A percentile compares a stretch with the other conserved stretches of the same genome.
These are phyloP conservation scores for Vicia villosa DNA, from an alignment of 306 rosid species.

Conservation along the genomic window DNA sequence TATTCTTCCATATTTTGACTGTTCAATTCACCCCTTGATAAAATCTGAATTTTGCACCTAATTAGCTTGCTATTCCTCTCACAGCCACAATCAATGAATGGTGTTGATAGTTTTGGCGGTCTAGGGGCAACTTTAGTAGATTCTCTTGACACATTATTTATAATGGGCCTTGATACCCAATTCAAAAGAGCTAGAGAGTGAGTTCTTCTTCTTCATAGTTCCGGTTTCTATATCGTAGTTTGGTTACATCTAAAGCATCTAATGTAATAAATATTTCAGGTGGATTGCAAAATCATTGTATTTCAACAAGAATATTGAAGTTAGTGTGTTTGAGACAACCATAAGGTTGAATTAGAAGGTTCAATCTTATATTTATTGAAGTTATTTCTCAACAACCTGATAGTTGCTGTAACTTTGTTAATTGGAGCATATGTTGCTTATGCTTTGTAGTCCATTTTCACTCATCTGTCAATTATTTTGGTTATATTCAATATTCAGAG, in stretches of 20 bases:
- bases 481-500: slow-evolving; percentile 51
- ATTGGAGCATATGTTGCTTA: slow-evolving; percentile 17
- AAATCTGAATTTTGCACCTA: slow-evolving; percentile 27
- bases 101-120: slow-evolving; percentile 60
- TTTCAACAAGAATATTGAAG: slow-evolving; percentile 56
- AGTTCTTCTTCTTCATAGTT: slow-evolving; percentile 32
- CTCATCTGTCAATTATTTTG: slow-evolving; percentile 28
- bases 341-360: slow-evolving; percentile 78
- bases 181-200: slow-evolving; percentile 68
- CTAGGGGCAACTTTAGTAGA: slow-evolving; percentile 72
- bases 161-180: slow-evolving; percentile 70
- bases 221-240: slow-evolving; percentile 1
- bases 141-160: slow-evolving; percentile 66
- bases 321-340: slow-evolving; percentile 81
- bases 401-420: slow-evolving; percentile 31
- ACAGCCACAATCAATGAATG: slow-evolving; percentile 58
- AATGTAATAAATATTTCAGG: slow-evolving; percentile 49
- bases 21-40: slow-evolving; percentile 12
- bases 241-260: slow-evolving; percentile 31
- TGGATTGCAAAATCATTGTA: slow-evolving; percentile 59
- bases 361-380: slow-evolving; percentile 47
- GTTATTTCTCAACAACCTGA: slow-evolving; percentile 32
- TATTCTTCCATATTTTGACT: neutral
- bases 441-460: slow-evolving; percentile 12
- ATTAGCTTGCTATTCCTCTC: slow-evolving; percentile 38